Base-by-base conservation (phyloP, 1,284 basidiomycete species). In the Apiotrichum gracile region DNA sequence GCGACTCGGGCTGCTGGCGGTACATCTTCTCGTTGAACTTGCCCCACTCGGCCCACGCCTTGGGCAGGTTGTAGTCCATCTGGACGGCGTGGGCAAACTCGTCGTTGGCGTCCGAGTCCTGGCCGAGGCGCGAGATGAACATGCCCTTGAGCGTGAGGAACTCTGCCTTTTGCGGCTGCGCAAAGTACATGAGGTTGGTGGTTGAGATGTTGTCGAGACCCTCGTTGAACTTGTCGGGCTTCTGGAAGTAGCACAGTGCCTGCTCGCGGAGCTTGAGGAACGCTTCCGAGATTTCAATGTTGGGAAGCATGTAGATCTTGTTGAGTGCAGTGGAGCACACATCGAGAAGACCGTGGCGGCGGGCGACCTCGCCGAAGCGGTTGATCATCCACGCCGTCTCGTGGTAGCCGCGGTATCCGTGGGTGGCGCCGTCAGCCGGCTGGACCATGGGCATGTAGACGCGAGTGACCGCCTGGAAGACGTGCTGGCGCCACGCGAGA, bases 331-430 rank as follows among this genome's bases (percentile, higher is more conserved):
- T 89, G 76, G 92, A 92, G 78, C 97, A 99, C 49, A 97, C 94
- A 49, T 98, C 94, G 48, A 93, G 82, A 12, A 99, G 81, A 59
- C 94, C 89, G 69, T 99, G 96, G 77, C 98, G 97, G 55, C 96
- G 82, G 25, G 97, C 94, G 51, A 97, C 92, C 72, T 98, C 96
- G n/a, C 97, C 97, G 70, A 99, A 98, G 10, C 96, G 86, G 73
- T 99, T 99, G 79, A 98, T 97, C 73, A 97, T 98, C 97, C 96
- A 99, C 4, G 96, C 96, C 0, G 93, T 98, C 79, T 98, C 96
- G 70, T 99, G 97, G 73, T 91, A 98, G n/a, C 96, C 97, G 51
- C 97, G 83, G 75, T 92, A 98, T 5, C 94, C 96, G 69, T 86
- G 91, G 2, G 93, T 97, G 34, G 77, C 77, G 26, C 78, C 77